Conservation (phyloP, 208 protist species). For the Trypanosoma brucei region DNA sequence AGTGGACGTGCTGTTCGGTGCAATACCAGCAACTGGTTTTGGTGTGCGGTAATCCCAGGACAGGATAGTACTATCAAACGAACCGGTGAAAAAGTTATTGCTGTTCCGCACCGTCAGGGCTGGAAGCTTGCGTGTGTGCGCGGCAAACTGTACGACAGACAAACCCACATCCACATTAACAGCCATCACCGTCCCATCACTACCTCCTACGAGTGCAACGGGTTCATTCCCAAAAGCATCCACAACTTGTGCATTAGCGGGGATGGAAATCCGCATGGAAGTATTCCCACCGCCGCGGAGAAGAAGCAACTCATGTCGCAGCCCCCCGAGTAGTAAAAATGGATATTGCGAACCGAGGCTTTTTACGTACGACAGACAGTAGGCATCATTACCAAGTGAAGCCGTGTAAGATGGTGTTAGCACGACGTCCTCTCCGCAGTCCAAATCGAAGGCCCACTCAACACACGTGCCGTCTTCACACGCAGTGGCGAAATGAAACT, state of each 20-base stretch:
- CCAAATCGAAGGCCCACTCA: constrained; percentile 47
- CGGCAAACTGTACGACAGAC: constrained; percentile 29
- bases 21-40: constrained; percentile 20
- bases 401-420: constrained; percentile 44
- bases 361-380: constrained; percentile 64
- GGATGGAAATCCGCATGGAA: constrained; percentile 35
- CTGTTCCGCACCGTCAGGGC: constrained; percentile 63
- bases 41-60: constrained; percentile 68
- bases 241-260: constrained; percentile 64
- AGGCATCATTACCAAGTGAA: constrained; percentile 68
- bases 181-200: constrained; percentile 63
- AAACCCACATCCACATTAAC: constrained; percentile 37
- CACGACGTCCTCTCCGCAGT: constrained; percentile 20
- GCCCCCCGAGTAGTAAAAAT: constrained; percentile 65
- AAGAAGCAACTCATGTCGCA: constrained; percentile 70
- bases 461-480: constrained; percentile 69
- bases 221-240: constrained; percentile 43
- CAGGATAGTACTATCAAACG: constrained; percentile 76
- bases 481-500: constrained; percentile 67
- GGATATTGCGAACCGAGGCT: constrained; percentile 19
- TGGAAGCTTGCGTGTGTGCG: constrained; percentile 76
- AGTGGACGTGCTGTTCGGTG: constrained; percentile 6
- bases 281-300: constrained; percentile 30
- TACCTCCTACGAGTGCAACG: constrained; percentile 61
- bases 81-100: constrained; percentile 76